Percentiles rank a stretch among this genome's conserved stretches.
Evolutionary conservation across 176 grass and related monocot species (phyloP).

Genomic region (Melocanna baccifera): DNA sequence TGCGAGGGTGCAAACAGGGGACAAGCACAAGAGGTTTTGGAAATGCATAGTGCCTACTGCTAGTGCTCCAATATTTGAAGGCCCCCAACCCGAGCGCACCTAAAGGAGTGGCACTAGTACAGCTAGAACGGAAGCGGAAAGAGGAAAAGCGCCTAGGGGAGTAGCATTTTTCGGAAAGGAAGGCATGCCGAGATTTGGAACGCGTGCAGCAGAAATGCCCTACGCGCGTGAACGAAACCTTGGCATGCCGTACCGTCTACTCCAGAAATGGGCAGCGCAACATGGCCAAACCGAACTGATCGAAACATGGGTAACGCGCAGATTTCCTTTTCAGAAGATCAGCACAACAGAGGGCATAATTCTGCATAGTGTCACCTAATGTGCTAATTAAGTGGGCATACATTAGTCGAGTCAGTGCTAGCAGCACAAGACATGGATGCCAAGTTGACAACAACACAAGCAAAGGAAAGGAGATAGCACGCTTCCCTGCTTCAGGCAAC

Average conservation of each 20-base stretch:
- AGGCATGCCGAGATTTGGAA: neutral
- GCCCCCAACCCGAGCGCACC: neutral
- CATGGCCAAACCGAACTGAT: neutral
- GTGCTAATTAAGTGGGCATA: neutral
- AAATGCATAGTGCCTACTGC: neutral
- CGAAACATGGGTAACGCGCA: neutral
- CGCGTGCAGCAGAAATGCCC: slow-evolving; percentile 11
- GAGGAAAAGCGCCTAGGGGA: neutral
- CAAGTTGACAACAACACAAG: neutral
- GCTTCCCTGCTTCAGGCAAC: neutral
- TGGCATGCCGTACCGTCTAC: neutral
- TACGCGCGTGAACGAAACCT: neutral
- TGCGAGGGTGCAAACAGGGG: neutral
- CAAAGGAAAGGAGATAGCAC: neutral
- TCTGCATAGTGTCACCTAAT: neutral
- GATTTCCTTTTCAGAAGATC: neutral
- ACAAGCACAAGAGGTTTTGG: neutral
- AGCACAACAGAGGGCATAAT: neutral
- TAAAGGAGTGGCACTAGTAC: neutral
- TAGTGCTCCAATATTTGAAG: neutral
- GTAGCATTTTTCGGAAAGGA: neutral
- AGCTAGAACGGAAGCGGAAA: neutral
- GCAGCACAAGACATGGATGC: neutral
- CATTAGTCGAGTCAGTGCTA: neutral
- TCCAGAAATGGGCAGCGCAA: slow-evolving; percentile 4